phyloP scores from a whole-genome alignment of 2,329 filamentous ascomycete genomes.

The Arthrinium puccinioides region DNA sequence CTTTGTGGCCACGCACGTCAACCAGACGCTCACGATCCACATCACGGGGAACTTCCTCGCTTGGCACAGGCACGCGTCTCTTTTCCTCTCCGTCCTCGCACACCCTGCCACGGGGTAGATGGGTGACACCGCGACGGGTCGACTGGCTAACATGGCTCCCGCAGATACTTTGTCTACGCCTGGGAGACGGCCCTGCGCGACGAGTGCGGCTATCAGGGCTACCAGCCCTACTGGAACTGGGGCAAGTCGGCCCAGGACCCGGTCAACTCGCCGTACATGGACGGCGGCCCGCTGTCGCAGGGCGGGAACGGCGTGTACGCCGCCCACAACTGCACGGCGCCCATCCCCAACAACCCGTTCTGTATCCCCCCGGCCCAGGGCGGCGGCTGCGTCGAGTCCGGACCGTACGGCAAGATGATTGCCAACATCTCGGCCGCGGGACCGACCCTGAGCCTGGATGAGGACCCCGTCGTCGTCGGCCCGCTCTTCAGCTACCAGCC shows the following conservation, averaged over 20 bases:
- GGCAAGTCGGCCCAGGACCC: slow-evolving; percentile 23
- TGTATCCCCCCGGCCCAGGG: slow-evolving; percentile 4
- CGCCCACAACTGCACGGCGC: slow-evolving; percentile 11
- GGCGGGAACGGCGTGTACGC: slow-evolving; percentile 19
- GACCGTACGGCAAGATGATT: slow-evolving; percentile 15
- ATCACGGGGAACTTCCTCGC: slow-evolving; percentile 1
- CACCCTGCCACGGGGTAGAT: too few relatives aligned
- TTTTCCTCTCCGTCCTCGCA: not conserved
- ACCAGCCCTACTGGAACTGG: slow-evolving; percentile 33
- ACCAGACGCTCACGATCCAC: not conserved
- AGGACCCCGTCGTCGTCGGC: slow-evolving; percentile 10
- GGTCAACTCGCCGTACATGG: slow-evolving; percentile 23
- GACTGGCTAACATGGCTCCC: not conserved
- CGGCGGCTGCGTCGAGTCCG: slow-evolving; percentile 27
- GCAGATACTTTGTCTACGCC: not conserved
- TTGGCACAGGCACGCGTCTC: not conserved
- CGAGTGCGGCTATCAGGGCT: slow-evolving; percentile 23
- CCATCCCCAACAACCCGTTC: slow-evolving; percentile 9
- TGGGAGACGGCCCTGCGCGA: slow-evolving; percentile 3
- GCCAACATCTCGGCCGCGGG: slow-evolving; percentile 16
- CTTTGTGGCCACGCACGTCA: slow-evolving; percentile 2
- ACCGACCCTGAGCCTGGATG: slow-evolving; percentile 8
- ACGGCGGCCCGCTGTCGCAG: slow-evolving; percentile 28
- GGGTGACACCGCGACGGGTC: too few relatives aligned
- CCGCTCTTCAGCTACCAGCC: slow-evolving; percentile 6